These are phyloP conservation scores for Breviolum minutum DNA, from an alignment of 73 alveolate species.

Conservation along the genomic window DNA sequence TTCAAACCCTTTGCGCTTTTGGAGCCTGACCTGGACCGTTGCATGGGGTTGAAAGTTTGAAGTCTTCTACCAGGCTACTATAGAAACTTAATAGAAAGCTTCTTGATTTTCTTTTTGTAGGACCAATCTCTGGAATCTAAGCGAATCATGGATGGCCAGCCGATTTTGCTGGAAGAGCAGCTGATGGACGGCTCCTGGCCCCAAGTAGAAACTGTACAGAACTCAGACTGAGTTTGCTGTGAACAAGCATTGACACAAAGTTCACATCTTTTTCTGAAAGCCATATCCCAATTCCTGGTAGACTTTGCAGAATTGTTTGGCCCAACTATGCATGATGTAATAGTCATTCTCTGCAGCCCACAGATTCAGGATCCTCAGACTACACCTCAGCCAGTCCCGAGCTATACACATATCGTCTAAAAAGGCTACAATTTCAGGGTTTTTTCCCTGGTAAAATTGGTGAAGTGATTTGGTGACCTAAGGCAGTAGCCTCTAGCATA, in stretches of 20 bases:
- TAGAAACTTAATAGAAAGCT: background rate
- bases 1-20: slow-evolving; percentile 32
- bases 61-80: background rate
- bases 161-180: slow-evolving; percentile 52
- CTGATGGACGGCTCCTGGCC: slow-evolving; percentile 29
- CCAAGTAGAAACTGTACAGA: background rate
- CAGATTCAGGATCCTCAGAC: slow-evolving; percentile 9
- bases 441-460: no score
- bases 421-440: no score
- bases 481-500: slow-evolving; percentile 41
- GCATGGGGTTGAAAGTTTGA: background rate
- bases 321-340: no score
- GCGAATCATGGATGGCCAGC: slow-evolving; percentile 17
- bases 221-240: background rate
- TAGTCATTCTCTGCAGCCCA: no score
- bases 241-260: background rate
- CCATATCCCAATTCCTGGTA: background rate
- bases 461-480: background rate
- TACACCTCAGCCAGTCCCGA: slow-evolving; percentile 10
- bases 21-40: slow-evolving; percentile 51
- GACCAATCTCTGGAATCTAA: background rate
- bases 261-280: background rate
- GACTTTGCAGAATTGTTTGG: background rate
- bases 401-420: background rate
- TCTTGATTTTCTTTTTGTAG: background rate